Conservation (phyloP, 495 filamentous ascomycete species). For the Hyaloscypha bicolor region DNA sequence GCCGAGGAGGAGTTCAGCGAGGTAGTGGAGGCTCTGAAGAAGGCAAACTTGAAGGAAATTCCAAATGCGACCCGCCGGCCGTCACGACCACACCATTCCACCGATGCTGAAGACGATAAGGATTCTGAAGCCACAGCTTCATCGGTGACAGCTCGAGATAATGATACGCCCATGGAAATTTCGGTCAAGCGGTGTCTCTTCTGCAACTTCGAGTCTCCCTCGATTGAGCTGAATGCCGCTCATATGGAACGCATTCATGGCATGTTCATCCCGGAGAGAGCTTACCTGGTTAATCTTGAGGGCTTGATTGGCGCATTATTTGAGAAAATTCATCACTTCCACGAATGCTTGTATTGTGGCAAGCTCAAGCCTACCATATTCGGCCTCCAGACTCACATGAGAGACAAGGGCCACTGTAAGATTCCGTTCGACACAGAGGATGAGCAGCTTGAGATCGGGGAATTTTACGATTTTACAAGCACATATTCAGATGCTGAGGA, state of each 20-base stretch:
- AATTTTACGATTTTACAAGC: slow-evolving; percentile 95
- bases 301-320: slow-evolving; percentile 77
- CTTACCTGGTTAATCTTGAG: slow-evolving; percentile 78
- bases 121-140: slow-evolving; percentile 26
- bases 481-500: slow-evolving; percentile 83
- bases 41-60: slow-evolving; percentile 65
- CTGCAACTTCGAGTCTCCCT: slow-evolving; percentile 80
- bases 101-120: slow-evolving; percentile 31
- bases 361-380: slow-evolving; percentile 70
- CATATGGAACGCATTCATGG: slow-evolving; percentile 95
- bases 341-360: slow-evolving; percentile 84
- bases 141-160: slow-evolving; percentile 26
- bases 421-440: slow-evolving; percentile 89
- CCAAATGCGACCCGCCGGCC: slow-evolving; percentile 35
- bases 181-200: slow-evolving; percentile 79
- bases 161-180: slow-evolving; percentile 38
- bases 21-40: slow-evolving; percentile 77
- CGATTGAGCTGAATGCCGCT: slow-evolving; percentile 67
- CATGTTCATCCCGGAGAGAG: slow-evolving; percentile 91
- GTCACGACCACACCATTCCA: slow-evolving; percentile 31
- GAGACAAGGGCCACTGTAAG: slow-evolving; percentile 93
- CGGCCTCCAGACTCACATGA: slow-evolving; percentile 92
- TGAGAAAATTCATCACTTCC: slow-evolving; percentile 72
- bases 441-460: slow-evolving; percentile 93
- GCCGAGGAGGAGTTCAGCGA: slow-evolving; percentile 74